A percentile compares a stretch with the other conserved stretches of the same genome.
Evolutionary conservation across 257 asterid species (phyloP).

Genomic region (Penstemon davidsonii): DNA sequence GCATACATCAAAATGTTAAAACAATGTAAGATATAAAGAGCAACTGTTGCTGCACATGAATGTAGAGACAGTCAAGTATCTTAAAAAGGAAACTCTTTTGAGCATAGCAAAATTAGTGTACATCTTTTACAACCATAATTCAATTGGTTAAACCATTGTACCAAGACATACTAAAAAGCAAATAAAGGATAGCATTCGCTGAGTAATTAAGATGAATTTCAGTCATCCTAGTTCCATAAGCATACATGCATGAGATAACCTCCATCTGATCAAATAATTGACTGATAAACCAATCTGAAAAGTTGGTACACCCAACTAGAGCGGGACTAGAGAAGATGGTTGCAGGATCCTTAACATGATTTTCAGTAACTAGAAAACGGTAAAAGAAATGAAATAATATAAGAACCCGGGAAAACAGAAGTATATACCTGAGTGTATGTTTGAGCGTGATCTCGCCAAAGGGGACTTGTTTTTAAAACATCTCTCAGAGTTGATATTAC

Average conservation of each 20-base stretch:
- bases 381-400: too few relatives aligned
- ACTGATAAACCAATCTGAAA: neutral
- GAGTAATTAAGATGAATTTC: too few relatives aligned
- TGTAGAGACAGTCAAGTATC: neutral
- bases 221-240: too few relatives aligned
- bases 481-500: slow-evolving; percentile 93
- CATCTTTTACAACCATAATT: neutral
- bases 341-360: too few relatives aligned
- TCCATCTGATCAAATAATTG: neutral
- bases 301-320: neutral
- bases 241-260: too few relatives aligned
- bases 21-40: neutral
- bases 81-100: neutral
- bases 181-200: too few relatives aligned
- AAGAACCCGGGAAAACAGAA: neutral
- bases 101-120: neutral
- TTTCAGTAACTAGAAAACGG: too few relatives aligned
- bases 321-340: too few relatives aligned
- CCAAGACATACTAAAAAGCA: too few relatives aligned
- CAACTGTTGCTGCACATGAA: too few relatives aligned
- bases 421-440: slow-evolving; percentile 81
- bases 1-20: neutral
- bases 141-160: neutral
- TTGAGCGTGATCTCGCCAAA: slow-evolving; percentile 97
- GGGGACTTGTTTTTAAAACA: slow-evolving; percentile 84